phyloP scores from a whole-genome alignment of 805 yeast genomes.

The Candida ficus region DNA sequence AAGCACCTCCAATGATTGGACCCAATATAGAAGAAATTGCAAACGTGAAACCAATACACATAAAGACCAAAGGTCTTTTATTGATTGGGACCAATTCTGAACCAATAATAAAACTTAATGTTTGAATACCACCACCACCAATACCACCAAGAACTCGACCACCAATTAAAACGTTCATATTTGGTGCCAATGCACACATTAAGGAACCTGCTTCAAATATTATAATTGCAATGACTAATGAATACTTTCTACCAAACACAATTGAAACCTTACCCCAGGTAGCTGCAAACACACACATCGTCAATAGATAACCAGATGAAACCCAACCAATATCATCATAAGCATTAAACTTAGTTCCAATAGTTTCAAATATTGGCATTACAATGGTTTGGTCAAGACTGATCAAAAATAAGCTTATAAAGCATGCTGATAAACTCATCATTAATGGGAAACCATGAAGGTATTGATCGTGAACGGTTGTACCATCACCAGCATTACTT shows the following conservation, averaged over 20 bases:
- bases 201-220: slow-evolving; percentile 61
- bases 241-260: slow-evolving; percentile 41
- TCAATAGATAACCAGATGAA: slow-evolving; percentile 46
- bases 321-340: slow-evolving; percentile 55
- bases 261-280: slow-evolving; percentile 52
- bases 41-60: slow-evolving; percentile 29
- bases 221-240: slow-evolving; percentile 9
- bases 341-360: slow-evolving; percentile 43
- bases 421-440: slow-evolving; percentile 16
- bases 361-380: slow-evolving; percentile 41
- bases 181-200: slow-evolving; percentile 46
- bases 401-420: slow-evolving; percentile 24
- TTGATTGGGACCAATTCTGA: slow-evolving; percentile 23
- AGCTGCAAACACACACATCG: slow-evolving; percentile 46
- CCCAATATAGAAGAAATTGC: slow-evolving; percentile 52
- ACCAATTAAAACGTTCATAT: slow-evolving; percentile 59
- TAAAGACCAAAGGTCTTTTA: slow-evolving; percentile 18
- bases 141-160: slow-evolving; percentile 69
- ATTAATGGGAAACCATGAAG: slow-evolving; percentile 5
- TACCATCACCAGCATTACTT: slow-evolving; percentile 24
- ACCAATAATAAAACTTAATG: slow-evolving; percentile 47
- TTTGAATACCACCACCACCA: slow-evolving; percentile 67
- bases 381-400: slow-evolving; percentile 57
- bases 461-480: slow-evolving; percentile 18
- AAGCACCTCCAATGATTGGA: slow-evolving; percentile 65